Conservation (phyloP, 768 basidiomycete species). For the Hortiboletus campestris region DNA sequence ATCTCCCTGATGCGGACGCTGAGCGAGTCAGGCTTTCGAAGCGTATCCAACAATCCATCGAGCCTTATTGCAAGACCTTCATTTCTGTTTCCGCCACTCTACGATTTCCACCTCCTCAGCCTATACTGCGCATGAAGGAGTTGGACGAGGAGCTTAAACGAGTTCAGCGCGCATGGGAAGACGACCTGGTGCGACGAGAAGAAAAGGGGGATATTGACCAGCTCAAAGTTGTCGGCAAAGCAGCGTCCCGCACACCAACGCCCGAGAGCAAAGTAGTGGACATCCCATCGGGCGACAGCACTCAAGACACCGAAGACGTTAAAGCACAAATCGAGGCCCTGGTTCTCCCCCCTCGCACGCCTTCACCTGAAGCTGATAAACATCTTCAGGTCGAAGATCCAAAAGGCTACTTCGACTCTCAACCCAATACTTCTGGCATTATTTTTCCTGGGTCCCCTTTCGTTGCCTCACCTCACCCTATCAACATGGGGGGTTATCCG, state of each 20-base stretch:
- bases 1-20: constrained; percentile 69
- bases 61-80: constrained; percentile 81
- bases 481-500: constrained; percentile 27
- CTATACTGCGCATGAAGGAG: constrained; percentile 84
- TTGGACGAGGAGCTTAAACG: constrained; percentile 74
- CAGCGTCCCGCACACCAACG: constrained; percentile 28
- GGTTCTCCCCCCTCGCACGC: constrained; percentile 39
- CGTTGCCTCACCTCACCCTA: constrained; percentile 32
- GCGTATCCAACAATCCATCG: constrained; percentile 78
- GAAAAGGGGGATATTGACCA: constrained; percentile 45
- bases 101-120: constrained; percentile 89
- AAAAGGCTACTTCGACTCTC: constrained; percentile 45
- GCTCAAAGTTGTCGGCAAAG: constrained; percentile 12
- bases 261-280: constrained; percentile 24
- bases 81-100: constrained; percentile 93
- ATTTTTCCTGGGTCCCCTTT: constrained; percentile 31
- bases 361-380: constrained; percentile 33
- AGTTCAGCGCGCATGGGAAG: constrained; percentile 79
- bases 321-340: constrained; percentile 66
- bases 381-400: constrained; percentile 31
- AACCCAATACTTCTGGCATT: constrained; percentile 29
- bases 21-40: constrained; percentile 67
- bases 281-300: constrained; percentile 3
- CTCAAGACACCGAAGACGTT: constrained; percentile 47
- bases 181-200: constrained; percentile 77